Base-by-base conservation (phyloP, 2,329 filamentous ascomycete genomes). In the Polychaeton citri region DNA sequence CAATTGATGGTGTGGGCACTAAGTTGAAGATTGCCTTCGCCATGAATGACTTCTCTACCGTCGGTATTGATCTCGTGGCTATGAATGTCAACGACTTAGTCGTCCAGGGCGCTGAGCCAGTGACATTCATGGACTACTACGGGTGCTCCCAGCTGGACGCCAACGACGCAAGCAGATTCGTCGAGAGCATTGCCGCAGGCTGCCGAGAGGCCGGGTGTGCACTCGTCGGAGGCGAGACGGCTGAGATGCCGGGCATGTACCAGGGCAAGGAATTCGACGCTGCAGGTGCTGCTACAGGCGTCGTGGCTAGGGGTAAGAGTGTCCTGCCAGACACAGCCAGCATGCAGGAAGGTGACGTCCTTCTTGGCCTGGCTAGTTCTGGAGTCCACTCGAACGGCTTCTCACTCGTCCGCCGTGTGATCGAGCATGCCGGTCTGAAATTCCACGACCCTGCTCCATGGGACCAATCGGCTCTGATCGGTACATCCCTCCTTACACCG, bases 41-140 rank as follows among this genome's bases (percentile, higher is more conserved):
- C 9, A 82, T 92, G 65, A 72, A 77, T 49, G 85, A 92, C 63
- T 90, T 95, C 62, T 79, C 88, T 59, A 94, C 87, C 3, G 88
- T 98, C 8, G 90, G 90, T 41, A 86, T 98, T 49, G 90, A 98
- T 57, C 73, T 98, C 21, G 90, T 98, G 3, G 90, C 90, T 47
- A 96, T 96, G 88, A 96, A 95, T 59, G 90, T 96, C 55, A 98
- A 98, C 60, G 90, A 98, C 54, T 71, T 98, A 0, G 79, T 98
- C 35, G 90, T 96, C 6, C 87, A 96, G 64, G 90, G 90, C 37
- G 90, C 90, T 9, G 84, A 90, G 48, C 87, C 90, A 2, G 71
- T 96, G 45, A 90, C 90, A 69, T 96, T 98, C 72, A 77, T 96
- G 43, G 90, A 98, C 66, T 96, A 93, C 71, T 95, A 92, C 62